A percentile compares a stretch with the other conserved stretches of the same genome.
Evolutionary conservation across 805 yeast genomes (phyloP).

Genomic region (Candida quercuum): DNA sequence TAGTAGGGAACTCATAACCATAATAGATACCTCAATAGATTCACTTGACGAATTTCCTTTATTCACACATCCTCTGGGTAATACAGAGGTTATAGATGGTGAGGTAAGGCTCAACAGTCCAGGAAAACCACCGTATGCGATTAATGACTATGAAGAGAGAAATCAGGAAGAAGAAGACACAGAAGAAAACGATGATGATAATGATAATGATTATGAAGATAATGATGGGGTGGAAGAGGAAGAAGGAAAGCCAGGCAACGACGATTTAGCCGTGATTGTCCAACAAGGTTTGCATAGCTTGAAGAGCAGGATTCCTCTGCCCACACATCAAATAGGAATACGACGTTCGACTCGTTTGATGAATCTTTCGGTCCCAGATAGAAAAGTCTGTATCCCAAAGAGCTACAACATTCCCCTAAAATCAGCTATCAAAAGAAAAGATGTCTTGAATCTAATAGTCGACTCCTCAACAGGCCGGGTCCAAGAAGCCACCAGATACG

Average conservation of each 20-base stretch:
- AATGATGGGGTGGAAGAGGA: slow-evolving; percentile 6
- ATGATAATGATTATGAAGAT: slow-evolving; percentile 2
- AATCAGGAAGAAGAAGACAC: slow-evolving; percentile 1
- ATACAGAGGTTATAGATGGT: not conserved
- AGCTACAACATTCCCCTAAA: slow-evolving; percentile 7
- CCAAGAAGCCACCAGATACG: slow-evolving; percentile 63
- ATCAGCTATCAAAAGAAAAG: slow-evolving; percentile 12
- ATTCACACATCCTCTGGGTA: not conserved
- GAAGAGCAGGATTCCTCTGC: slow-evolving; percentile 19
- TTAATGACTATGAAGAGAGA: not conserved
- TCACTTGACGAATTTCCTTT: not conserved
- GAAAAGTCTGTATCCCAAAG: slow-evolving; percentile 15
- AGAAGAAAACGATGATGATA: slow-evolving; percentile 1
- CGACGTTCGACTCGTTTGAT: slow-evolving; percentile 19
- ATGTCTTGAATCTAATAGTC: slow-evolving; percentile 40
- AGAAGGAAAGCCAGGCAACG: slow-evolving; percentile 7
- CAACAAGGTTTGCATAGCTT: slow-evolving; percentile 4
- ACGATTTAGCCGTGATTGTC: too few species aligned
- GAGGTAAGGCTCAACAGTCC: not conserved
- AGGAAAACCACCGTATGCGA: not conserved
- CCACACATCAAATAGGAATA: slow-evolving; percentile 8
- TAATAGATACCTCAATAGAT: not conserved
- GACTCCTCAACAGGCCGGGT: slow-evolving; percentile 57
- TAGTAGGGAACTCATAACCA: not conserved
- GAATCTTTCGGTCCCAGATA: slow-evolving; percentile 3